A percentile compares a stretch with the other conserved stretches of the same genome.
Conservation (phyloP, 1,139 yeast genomes). For the Oligophagozyma castellii region DNA sequence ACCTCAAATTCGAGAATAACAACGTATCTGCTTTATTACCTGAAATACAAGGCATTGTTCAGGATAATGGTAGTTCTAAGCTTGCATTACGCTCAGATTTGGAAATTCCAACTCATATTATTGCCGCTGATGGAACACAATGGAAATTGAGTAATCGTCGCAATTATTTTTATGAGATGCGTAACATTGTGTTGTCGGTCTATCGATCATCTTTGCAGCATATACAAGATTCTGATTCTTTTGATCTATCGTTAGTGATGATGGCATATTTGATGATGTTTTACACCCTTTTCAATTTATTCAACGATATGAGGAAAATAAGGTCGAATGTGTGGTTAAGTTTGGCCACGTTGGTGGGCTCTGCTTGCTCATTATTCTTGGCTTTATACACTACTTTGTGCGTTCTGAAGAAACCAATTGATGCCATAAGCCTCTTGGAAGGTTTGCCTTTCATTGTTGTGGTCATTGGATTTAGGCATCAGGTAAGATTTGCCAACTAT, state of each 20-base stretch:
- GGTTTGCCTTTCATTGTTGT: slow-evolving; percentile 92
- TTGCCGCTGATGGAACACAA: slow-evolving; percentile 32
- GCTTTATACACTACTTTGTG: slow-evolving; percentile 55
- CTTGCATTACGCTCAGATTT: slow-evolving; percentile 15
- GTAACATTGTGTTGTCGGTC: slow-evolving; percentile 40
- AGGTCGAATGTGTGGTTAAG: slow-evolving; percentile 91
- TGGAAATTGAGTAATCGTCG: slow-evolving; percentile 55
- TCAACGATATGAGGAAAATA: slow-evolving; percentile 60
- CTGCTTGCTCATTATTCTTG: slow-evolving; percentile 74
- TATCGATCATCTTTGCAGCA: slow-evolving; percentile 36
- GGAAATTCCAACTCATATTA: slow-evolving; percentile 14
- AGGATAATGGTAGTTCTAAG: slow-evolving; percentile 13
- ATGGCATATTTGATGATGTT: slow-evolving; percentile 85
- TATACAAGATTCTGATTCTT: slow-evolving; percentile 68
- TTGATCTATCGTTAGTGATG: slow-evolving; percentile 70
- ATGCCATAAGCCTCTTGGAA: slow-evolving; percentile 69
- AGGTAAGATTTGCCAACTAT: slow-evolving; percentile 56
- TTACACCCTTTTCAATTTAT: slow-evolving; percentile 68
- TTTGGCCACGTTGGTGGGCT: slow-evolving; percentile 64
- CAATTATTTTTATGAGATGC: slow-evolving; percentile 50
- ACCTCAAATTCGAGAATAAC: slow-evolving; percentile 13
- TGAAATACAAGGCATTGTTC: slow-evolving; percentile 11
- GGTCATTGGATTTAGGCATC: slow-evolving; percentile 84
- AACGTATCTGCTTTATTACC: slow-evolving; percentile 11
- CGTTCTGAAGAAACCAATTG: slow-evolving; percentile 41